These are phyloP conservation scores for Calycina herbarum DNA, from an alignment of 2,329 filamentous ascomycete species.

Conservation along the genomic window DNA sequence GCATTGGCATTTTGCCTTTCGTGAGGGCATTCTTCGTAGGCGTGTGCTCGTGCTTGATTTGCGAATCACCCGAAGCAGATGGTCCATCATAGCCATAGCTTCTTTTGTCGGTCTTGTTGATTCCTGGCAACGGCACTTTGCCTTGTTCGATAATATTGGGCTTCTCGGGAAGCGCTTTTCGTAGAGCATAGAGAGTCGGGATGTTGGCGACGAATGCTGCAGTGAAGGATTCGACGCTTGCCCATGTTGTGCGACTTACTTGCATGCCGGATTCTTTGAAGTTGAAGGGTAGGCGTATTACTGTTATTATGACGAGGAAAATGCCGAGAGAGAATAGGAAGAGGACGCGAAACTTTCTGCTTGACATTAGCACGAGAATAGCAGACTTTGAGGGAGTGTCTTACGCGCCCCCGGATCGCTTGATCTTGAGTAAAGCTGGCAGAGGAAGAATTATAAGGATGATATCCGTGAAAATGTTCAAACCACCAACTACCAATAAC, in stretches of 20 bases:
- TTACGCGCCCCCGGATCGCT: slow-evolving; percentile 10
- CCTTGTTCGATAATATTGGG: not conserved
- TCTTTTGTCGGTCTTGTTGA: slow-evolving; percentile 1
- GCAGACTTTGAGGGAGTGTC: slow-evolving; percentile 24
- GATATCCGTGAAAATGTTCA: slow-evolving; percentile 28
- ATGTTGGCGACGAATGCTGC: slow-evolving; percentile 23
- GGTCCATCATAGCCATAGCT: not conserved
- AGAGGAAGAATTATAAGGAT: slow-evolving; percentile 27
- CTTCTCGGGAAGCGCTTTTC: slow-evolving; percentile 4
- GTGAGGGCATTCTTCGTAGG: slow-evolving; percentile 1
- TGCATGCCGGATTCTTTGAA: slow-evolving; percentile 15
- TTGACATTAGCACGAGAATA: slow-evolving; percentile 36
- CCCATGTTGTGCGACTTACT: slow-evolving; percentile 20
- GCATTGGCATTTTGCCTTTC: not conserved
- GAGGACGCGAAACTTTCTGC: slow-evolving; percentile 11
- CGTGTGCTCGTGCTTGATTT: not conserved
- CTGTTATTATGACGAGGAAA: slow-evolving; percentile 22
- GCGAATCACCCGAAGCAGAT: not conserved
- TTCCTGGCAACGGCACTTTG: not conserved
- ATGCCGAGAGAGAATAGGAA: slow-evolving; percentile 20
- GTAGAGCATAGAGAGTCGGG: slow-evolving; percentile 12
- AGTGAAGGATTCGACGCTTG: slow-evolving; percentile 20
- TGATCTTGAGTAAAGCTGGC: slow-evolving; percentile 20
- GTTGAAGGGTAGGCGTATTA: slow-evolving; percentile 21
- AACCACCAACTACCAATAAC: slow-evolving; percentile 14